Evolutionary conservation across 129 eudicot species (phyloP).

Genomic region (Rutidosis leptorrhynchoides): DNA sequence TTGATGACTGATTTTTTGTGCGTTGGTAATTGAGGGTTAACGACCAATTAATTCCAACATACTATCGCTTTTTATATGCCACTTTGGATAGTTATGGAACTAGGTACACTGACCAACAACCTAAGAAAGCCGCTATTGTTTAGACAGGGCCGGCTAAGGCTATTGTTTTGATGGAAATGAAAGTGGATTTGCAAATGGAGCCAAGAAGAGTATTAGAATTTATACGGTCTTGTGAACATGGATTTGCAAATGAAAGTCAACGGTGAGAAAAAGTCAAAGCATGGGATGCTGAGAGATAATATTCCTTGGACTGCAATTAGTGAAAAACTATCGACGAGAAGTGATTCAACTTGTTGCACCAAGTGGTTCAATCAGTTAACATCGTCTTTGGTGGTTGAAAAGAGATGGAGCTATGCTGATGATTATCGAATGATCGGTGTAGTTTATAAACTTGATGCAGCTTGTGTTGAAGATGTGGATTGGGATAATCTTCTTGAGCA

Average conservation of each 20-base stretch:
- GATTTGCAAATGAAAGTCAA: slow-evolving; percentile 43
- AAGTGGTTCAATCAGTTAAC: slow-evolving; percentile 73
- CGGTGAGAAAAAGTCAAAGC: slow-evolving; percentile 48
- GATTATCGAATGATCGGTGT: slow-evolving; percentile 53
- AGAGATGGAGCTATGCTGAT: slow-evolving; percentile 55
- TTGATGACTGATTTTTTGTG: no score
- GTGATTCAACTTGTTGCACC: slow-evolving; percentile 33
- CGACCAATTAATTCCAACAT: no score
- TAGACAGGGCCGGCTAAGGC: no score
- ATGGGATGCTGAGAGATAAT: slow-evolving; percentile 75
- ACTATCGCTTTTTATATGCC: no score
- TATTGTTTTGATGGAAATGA: no score
- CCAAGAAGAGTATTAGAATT: slow-evolving; percentile 57
- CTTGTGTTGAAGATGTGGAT: slow-evolving; percentile 71
- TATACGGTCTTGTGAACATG: slow-evolving; percentile 54
- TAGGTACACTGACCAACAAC: no score
- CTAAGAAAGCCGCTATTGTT: no score
- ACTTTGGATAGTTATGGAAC: no score
- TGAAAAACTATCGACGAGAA: slow-evolving; percentile 46
- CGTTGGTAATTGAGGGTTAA: no score
- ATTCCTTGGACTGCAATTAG: slow-evolving; percentile 62
- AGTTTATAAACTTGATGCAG: slow-evolving; percentile 51
- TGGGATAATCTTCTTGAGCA: slow-evolving; percentile 70
- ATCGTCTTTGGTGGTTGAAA: slow-evolving; percentile 52
- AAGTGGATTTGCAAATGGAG: no score